Evolutionary conservation across 2,329 filamentous ascomycete genomes (phyloP).

Genomic region (Emergomyces orientalis): DNA sequence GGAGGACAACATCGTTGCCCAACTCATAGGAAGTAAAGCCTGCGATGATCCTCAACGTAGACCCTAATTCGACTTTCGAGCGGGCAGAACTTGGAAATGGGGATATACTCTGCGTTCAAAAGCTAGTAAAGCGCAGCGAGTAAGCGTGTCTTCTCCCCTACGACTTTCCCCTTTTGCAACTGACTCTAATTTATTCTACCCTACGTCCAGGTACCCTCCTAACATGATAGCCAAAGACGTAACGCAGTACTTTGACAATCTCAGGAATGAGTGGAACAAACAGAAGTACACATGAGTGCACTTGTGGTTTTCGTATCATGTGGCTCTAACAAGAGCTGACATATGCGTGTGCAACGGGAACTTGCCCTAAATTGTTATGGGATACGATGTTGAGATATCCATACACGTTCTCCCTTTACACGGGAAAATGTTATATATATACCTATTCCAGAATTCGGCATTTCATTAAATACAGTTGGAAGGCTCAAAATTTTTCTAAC

Average conservation of each 20-base stretch:
- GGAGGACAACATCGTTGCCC: not conserved
- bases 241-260: slow-evolving; percentile 5
- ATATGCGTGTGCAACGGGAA: not conserved
- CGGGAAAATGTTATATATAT: not conserved
- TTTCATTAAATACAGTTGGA: not conserved
- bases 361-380: not conserved
- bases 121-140: slow-evolving; percentile 2
- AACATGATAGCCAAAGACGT: not conserved
- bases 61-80: not conserved
- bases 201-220: not conserved
- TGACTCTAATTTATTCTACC: not conserved
- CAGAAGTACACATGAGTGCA: not conserved
- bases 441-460: not conserved
- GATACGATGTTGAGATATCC: not conserved
- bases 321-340: not conserved
- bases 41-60: not conserved
- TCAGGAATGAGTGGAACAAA: slow-evolving; percentile 1
- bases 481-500: not conserved
- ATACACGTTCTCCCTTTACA: not conserved
- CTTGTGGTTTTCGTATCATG: not conserved
- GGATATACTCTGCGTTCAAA: slow-evolving; percentile 4
- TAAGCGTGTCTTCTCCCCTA: not conserved
- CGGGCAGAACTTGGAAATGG: slow-evolving; percentile 1
- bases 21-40: slow-evolving; percentile 2
- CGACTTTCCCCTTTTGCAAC: no score